Conservation (phyloP, 1,284 basidiomycete species). For the Tetrapyrgos nigripes region DNA sequence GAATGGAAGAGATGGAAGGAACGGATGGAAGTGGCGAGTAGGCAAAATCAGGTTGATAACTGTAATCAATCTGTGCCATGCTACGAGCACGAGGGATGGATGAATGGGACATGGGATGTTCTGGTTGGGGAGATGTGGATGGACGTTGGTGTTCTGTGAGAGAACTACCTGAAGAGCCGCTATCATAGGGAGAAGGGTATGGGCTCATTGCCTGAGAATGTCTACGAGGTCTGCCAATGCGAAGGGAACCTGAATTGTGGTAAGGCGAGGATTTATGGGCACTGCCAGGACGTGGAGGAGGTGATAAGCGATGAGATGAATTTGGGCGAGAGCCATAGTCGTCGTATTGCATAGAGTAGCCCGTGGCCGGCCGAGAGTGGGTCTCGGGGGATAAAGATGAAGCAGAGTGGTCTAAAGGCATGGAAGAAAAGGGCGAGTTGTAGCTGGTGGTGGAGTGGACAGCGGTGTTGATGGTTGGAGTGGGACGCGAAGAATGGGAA, state of each 20-base stretch:
- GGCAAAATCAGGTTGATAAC: constrained; percentile 72
- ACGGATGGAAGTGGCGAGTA: constrained; percentile 61
- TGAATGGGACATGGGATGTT: constrained; percentile 42
- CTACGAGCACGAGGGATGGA: constrained; percentile 71
- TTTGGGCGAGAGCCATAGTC: constrained; percentile 68
- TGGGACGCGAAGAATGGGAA: constrained; percentile 47
- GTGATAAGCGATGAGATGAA: constrained; percentile 65
- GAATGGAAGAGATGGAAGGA: constrained; percentile 13
- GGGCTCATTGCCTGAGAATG: constrained; percentile 86
- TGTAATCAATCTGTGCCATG: constrained; percentile 71
- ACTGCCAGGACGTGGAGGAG: constrained; percentile 41
- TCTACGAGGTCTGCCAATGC: constrained; percentile 71
- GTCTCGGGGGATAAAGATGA: constrained; percentile 82
- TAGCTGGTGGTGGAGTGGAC: constrained; percentile 40
- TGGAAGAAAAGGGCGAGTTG: constrained; percentile 66
- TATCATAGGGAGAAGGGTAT: constrained; percentile 80
- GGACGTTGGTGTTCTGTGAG: constrained; percentile 64
- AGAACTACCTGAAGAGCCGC: constrained; percentile 31
- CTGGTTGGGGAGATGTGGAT: constrained; percentile 74
- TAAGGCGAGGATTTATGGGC: constrained; percentile 69
- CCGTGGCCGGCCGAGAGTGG: constrained; percentile 76
- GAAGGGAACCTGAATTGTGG: constrained; percentile 63
- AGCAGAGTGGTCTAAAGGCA: constrained; percentile 61
- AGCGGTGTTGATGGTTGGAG: constrained; percentile 72
- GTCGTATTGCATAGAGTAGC: constrained; percentile 82